Evolutionary conservation across 2,329 filamentous ascomycete genomes (phyloP).

Genomic region (Pyricularia sp.): DNA sequence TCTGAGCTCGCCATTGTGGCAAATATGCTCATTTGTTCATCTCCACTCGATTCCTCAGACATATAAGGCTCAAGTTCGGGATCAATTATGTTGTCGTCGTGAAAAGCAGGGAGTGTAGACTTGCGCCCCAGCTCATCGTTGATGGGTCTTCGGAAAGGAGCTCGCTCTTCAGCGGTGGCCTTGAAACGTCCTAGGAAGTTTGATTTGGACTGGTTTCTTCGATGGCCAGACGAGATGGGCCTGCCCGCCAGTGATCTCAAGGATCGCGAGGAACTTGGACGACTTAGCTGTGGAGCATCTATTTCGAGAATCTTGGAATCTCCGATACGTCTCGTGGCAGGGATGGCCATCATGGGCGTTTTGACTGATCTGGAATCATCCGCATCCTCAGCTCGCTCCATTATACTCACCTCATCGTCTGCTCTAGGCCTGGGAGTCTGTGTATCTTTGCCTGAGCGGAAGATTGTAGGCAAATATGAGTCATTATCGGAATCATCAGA

Average conservation of each 20-base stretch:
- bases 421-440: conserved; percentile 21
- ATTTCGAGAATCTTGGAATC: conserved; percentile 87
- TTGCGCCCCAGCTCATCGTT: conserved; percentile 54
- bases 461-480: conserved; percentile 51
- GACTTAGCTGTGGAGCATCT: conserved; percentile 65
- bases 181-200: conserved; percentile 70
- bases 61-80: conserved; percentile 90
- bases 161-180: conserved; percentile 59
- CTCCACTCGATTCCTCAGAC: conserved; percentile 88
- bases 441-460: conserved; percentile 37
- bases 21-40: conserved; percentile 82
- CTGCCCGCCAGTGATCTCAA: conserved; percentile 59
- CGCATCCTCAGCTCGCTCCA: conserved; percentile 26
- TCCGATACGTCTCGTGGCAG: conserved; percentile 49
- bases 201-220: conserved; percentile 77
- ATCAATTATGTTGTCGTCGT: conserved; percentile 97
- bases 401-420: conserved; percentile 27
- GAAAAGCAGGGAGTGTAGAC: conserved; percentile 72
- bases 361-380: conserved; percentile 41
- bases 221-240: conserved; percentile 68
- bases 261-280: conserved; percentile 90
- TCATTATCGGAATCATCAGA: conserved; percentile 82
- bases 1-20: conserved; percentile 57
- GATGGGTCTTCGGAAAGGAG: conserved; percentile 68
- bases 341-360: conserved; percentile 62